A percentile compares a stretch with the other conserved stretches of the same genome.
phyloP scores from a whole-genome alignment of 192 early-diverging fungal species.

The Coemansia sp. region DNA sequence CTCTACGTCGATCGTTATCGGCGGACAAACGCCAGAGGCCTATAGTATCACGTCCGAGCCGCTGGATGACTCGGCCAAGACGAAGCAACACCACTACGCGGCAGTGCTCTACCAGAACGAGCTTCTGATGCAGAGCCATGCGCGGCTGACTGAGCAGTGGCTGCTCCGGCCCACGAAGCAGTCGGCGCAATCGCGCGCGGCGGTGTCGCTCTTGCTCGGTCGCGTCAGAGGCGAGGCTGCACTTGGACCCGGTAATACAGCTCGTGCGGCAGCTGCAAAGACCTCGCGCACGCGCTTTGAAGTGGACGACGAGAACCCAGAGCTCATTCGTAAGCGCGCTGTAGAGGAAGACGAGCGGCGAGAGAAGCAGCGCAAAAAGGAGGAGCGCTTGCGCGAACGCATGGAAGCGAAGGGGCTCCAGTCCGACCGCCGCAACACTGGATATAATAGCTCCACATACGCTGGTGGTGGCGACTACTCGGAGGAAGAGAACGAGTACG shows the following conservation, averaged over 20 bases:
- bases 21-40: constrained; percentile 28
- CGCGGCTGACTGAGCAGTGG: constrained; percentile 47
- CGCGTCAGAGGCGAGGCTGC: constrained; percentile 8
- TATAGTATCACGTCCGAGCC: constrained; percentile 36
- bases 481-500: constrained; percentile 26
- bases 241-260: not conserved
- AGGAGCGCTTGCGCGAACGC: constrained; percentile 44
- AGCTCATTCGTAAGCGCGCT: constrained; percentile 36
- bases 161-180: constrained; percentile 28
- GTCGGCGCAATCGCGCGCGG: constrained; percentile 31
- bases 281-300: constrained; percentile 41
- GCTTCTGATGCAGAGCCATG: constrained; percentile 44
- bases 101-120: constrained; percentile 34
- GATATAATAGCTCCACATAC: constrained; percentile 5
- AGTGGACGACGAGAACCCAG: constrained; percentile 46
- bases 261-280: constrained; percentile 16
- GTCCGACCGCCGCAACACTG: constrained; percentile 15
- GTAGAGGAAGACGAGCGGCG: constrained; percentile 43
- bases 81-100: constrained; percentile 33
- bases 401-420: constrained; percentile 32
- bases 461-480: constrained; percentile 34
- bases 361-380: constrained; percentile 47
- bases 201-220: constrained; percentile 15
- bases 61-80: constrained; percentile 17
- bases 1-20: constrained; percentile 42